Evolutionary conservation across 257 asterid genomes (phyloP), one percentile per base, ranked within the genome.

Genomic region (Perilla frutescens): DNA sequence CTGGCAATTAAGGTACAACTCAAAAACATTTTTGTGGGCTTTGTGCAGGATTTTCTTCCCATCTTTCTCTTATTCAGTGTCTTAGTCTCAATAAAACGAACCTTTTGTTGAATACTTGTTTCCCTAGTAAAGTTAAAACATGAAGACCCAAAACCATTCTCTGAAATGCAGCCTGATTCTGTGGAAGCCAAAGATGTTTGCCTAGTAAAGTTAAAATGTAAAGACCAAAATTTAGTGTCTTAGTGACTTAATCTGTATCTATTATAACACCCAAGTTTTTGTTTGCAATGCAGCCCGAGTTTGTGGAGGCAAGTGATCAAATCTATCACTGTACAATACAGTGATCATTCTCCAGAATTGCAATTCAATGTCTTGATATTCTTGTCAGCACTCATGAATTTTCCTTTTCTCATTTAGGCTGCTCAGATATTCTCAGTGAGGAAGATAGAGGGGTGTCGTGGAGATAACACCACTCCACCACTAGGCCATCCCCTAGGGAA

Each of bases 1-100:
- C 80, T 93, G 74, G 87, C 88, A 49, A 82, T 91, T 39, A 90
- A 87, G 97, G 98, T 92, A 83, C 37, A 47, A 37, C 3, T 48
- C 5, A 15, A 3, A 68, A 47, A 51, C 37, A 20, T 7, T 49
- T 1, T 44, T 48, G 4, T 5, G 32, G 36, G 5, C 29, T 70
- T 26, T 34, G 5, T 32, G 45, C 36, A 8, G 5, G 37, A 70
- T 10, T 45, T 8, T 8, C 6, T 37, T 10, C 7, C 36, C 15
- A 36, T 64, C 32, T 63, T 20, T 20, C 26, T 20, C 26, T 20
- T 20, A 20, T 20, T 20, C 26, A 20, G 26, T 20, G 26, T 20
- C 26, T 20, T 20, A 20, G 26, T 20, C 26, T 20, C 26, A 20
- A 20, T 20, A 20, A 20, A 20, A 20, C 26, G 26, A 20, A 20